Conservation (phyloP, 23 red algal genomes). For the Gracilaria caudata region DNA sequence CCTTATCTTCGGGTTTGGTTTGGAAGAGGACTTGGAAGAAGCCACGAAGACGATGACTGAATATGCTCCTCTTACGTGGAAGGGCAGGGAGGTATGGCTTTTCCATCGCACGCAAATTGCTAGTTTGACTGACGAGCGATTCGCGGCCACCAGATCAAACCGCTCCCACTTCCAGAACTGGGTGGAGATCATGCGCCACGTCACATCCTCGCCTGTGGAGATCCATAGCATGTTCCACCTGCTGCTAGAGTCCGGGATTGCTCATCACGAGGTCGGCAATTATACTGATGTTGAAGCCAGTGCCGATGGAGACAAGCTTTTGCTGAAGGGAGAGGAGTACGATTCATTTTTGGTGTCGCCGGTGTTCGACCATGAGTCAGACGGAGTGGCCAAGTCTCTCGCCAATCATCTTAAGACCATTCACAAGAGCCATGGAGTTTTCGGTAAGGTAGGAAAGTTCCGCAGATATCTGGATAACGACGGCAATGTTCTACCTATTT, state of each 20-base stretch:
- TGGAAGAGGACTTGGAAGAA: slow-evolving; percentile 5
- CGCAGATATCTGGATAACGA: slow-evolving; percentile 21
- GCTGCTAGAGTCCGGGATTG: slow-evolving; percentile 49
- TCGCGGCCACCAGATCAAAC: slow-evolving; percentile 7
- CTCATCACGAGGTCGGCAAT: neutral
- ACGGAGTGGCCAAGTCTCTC: slow-evolving; percentile 34
- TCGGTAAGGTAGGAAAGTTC: slow-evolving; percentile 26
- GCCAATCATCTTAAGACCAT: slow-evolving; percentile 12
- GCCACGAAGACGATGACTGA: neutral
- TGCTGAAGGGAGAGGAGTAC: slow-evolving; percentile 6
- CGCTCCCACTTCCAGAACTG: neutral
- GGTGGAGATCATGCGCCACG: slow-evolving; percentile 29
- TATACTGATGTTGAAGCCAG: neutral
- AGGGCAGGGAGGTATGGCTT: slow-evolving; percentile 21
- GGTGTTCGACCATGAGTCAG: slow-evolving; percentile 14
- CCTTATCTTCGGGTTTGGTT: slow-evolving; percentile 41
- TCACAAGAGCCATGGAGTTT: neutral
- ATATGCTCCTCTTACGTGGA: slow-evolving; percentile 32
- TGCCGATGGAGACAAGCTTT: neutral
- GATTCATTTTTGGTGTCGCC: slow-evolving; percentile 36
- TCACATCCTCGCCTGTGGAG: slow-evolving; percentile 38
- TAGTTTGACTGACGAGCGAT: slow-evolving; percentile 3
- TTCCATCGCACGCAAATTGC: slow-evolving; percentile 28
- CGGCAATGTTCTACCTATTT: neutral
- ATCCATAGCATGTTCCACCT: slow-evolving; percentile 62